These are phyloP conservation scores for Biscogniauxia marginata DNA, from an alignment of 2,329 filamentous ascomycete species.

Conservation along the genomic window DNA sequence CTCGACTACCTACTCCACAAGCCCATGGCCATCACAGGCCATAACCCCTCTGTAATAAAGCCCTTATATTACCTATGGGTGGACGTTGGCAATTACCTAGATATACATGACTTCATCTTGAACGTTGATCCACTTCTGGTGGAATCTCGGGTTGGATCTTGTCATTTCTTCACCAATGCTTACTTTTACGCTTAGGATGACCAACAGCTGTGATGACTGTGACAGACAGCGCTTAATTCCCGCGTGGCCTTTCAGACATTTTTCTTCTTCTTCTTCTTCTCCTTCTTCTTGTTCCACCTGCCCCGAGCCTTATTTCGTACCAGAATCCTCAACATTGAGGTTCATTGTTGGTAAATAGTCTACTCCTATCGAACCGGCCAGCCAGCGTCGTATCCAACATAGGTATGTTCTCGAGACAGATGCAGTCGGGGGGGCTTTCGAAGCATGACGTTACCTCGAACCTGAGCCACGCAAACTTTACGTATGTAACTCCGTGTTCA, in stretches of 20 bases:
- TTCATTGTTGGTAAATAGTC: background rate
- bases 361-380: constrained; percentile 1
- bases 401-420: constrained; percentile 13
- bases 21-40: background rate
- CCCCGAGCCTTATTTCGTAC: constrained; percentile 11
- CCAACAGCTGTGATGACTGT: constrained; percentile 9
- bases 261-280: background rate
- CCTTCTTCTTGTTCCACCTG: background rate
- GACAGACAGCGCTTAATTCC: background rate
- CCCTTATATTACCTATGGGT: background rate
- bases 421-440: constrained; percentile 5
- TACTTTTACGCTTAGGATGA: constrained; percentile 10
- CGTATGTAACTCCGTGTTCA: constrained; percentile 24
- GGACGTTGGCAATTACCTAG: background rate
- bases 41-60: background rate
- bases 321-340: constrained; percentile 1
- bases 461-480: constrained; percentile 14
- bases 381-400: constrained; percentile 9
- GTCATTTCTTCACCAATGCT: constrained; percentile 10
- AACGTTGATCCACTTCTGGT: constrained; percentile 1
- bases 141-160: constrained; percentile 11
- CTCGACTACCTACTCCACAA: background rate
- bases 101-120: background rate
- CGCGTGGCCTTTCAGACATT: background rate
- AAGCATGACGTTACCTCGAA: constrained; percentile 25